Evolutionary conservation across 1,284 basidiomycete species (phyloP), one percentile per base, ranked within the genome.

Genomic region (Sporisorium sorghi): DNA sequence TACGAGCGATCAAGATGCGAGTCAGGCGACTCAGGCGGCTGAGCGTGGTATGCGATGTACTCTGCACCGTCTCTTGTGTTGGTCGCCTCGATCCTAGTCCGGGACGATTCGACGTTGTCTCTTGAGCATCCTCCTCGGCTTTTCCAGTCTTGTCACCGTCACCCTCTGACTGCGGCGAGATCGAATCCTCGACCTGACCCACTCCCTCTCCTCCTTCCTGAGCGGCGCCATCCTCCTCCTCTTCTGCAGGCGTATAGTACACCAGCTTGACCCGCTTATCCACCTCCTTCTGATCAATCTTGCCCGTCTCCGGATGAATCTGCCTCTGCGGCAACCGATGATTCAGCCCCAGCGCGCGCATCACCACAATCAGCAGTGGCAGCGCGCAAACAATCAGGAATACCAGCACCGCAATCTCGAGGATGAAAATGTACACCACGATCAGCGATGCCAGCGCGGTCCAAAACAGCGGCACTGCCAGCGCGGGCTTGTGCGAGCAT

Each of bases 321-420:
- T 66, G 59, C 30, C 57, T 49, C 49, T 67, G 69, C n/a, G 74
- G 65, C 33, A 77, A 32, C 10, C 77, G 32, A 24, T 76, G 57
- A 5, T 33, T 47, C 7, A 80, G 37, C 4, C 79, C 79, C 37
- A 81, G 47, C 10, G 71, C 78, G 15, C 79, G 70, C 47, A 81
- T 39, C 7, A 75, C 49, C 57, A 65, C 59, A 47, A 80, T 60
- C 17, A 80, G 43, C 32, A 73, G 33, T n/a, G 79, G 78, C 23
- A 79, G 56, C 30, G 76, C 78, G 55, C 79, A 81, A 21, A 79
- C 72, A 49, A 78, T 61, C 12, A 75, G 23, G 26, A 79, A 72
- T 15, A 69, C 63, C 35, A 81, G 66, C 43, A 80, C 24, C 8
- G 63, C 59, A 50, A 81, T 61, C 62, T 80, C 77, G 28, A 81